phyloP scores from a whole-genome alignment of 202 grass and related monocot species.

The Elaeis oleifera region DNA sequence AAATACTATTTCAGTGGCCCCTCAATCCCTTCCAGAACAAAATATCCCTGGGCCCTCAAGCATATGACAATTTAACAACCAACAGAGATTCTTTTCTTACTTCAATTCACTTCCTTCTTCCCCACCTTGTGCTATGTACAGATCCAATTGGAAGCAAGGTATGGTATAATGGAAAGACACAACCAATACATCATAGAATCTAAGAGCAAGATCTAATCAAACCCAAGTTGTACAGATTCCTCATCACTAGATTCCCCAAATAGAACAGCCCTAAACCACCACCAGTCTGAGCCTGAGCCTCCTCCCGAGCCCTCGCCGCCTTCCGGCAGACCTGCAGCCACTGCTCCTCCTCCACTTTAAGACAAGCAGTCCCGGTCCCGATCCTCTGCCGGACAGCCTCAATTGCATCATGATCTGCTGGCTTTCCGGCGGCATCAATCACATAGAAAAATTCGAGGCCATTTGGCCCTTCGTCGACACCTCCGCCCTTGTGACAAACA shows the following conservation, averaged over 20 bases:
- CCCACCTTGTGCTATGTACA: too few species aligned
- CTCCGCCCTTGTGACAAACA: background rate
- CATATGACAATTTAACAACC: too few species aligned
- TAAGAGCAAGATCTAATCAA: slow-evolving; percentile 6
- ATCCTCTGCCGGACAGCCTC: slow-evolving; percentile 44
- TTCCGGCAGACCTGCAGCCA: slow-evolving; percentile 32
- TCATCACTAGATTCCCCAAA: background rate
- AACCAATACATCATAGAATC: background rate
- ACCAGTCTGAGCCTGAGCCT: slow-evolving; percentile 4
- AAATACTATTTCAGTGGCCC: too few species aligned
- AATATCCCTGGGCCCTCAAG: too few species aligned
- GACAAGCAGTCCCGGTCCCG: slow-evolving; percentile 26
- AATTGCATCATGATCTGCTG: slow-evolving; percentile 37
- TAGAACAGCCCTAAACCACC: slow-evolving; percentile 38
- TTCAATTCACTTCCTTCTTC: too few species aligned
- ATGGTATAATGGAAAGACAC: too few species aligned
- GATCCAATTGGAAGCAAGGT: too few species aligned
- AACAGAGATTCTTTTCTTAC: too few species aligned
- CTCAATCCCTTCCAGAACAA: too few species aligned
- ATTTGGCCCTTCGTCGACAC: background rate
- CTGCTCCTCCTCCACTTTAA: slow-evolving; percentile 45
- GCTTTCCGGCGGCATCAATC: slow-evolving; percentile 40
- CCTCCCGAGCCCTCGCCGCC: slow-evolving; percentile 1
- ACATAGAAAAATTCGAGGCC: slow-evolving; percentile 51
- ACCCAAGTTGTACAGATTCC: slow-evolving; percentile 10